Conservation (phyloP, 176 grass and related monocot species). For the Triticum urartu region DNA sequence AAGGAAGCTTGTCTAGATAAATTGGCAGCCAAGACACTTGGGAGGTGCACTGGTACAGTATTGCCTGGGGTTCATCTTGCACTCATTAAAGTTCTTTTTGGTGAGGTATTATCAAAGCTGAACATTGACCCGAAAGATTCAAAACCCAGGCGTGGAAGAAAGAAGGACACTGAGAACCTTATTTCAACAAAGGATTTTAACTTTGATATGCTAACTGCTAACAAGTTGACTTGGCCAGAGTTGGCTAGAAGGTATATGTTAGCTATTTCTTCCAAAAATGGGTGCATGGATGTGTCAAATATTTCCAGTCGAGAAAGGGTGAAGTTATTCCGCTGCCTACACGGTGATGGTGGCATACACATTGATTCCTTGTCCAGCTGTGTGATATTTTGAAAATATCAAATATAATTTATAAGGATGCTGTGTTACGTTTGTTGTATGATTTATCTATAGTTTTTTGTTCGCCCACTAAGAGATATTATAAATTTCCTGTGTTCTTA, state of each 20-base stretch:
- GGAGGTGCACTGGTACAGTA: constrained; percentile 67
- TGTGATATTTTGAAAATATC: constrained; percentile 8
- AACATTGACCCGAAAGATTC: constrained; percentile 79
- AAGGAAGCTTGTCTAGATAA: constrained; percentile 68
- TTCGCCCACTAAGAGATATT: neutral
- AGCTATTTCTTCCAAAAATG: constrained; percentile 61
- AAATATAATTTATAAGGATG: neutral
- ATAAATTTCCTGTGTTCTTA: neutral
- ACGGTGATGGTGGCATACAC: constrained; percentile 80
- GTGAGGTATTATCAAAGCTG: constrained; percentile 67
- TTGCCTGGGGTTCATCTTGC: constrained; percentile 69
- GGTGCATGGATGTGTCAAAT: constrained; percentile 78
- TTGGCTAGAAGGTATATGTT: constrained; percentile 90
- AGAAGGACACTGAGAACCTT: constrained; percentile 66
- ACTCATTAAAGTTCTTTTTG: constrained; percentile 80
- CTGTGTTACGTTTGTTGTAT: neutral
- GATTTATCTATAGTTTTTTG: neutral
- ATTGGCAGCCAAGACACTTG: constrained; percentile 60
- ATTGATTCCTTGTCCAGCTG: neutral
- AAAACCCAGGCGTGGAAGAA: constrained; percentile 83
- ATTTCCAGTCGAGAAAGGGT: constrained; percentile 74
- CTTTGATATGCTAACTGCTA: constrained; percentile 73
- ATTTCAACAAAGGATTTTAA: constrained; percentile 65
- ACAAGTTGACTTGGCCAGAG: constrained; percentile 93
- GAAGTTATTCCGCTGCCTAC: constrained; percentile 86